phyloP scores from a whole-genome alignment of 75 land plant species.

The Pinus albicaulis region DNA sequence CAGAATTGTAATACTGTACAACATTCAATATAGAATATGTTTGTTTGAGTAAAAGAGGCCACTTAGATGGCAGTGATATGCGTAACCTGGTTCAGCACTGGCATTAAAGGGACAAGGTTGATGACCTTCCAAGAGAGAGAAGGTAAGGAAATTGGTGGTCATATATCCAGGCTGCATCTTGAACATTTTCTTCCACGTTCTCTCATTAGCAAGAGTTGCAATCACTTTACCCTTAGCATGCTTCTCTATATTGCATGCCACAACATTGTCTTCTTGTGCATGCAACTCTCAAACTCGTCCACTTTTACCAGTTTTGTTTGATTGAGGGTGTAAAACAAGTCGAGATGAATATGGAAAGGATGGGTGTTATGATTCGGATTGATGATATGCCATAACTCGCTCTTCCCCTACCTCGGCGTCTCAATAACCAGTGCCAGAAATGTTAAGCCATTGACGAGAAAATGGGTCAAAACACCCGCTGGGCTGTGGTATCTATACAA shows the following conservation, averaged over 20 bases:
- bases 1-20: no score
- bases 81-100: no score
- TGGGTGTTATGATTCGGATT: constrained; percentile 71
- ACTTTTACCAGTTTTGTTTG: constrained; percentile 6
- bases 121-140: not conserved
- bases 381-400: constrained; percentile 75
- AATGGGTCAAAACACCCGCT: constrained; percentile 49
- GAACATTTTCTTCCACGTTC: constrained; percentile 34
- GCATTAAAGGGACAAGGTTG: constrained; percentile 17
- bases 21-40: no score
- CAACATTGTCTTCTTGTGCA: not conserved
- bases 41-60: no score
- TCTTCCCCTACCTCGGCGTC: constrained; percentile 52
- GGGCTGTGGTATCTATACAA: constrained; percentile 59
- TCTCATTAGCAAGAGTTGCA: constrained; percentile 17
- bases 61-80: constrained; percentile 84
- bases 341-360: not conserved
- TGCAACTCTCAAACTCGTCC: constrained; percentile 6
- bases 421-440: constrained; percentile 65
- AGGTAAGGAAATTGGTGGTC: constrained; percentile 12
- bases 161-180: constrained; percentile 21
- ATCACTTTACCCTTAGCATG: no score
- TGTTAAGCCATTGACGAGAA: constrained; percentile 45
- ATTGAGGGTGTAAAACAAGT: not conserved
- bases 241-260: no score